These are phyloP conservation scores for Saxophila tyrrhenica DNA, from an alignment of 495 filamentous ascomycete genomes.

Conservation along the genomic window DNA sequence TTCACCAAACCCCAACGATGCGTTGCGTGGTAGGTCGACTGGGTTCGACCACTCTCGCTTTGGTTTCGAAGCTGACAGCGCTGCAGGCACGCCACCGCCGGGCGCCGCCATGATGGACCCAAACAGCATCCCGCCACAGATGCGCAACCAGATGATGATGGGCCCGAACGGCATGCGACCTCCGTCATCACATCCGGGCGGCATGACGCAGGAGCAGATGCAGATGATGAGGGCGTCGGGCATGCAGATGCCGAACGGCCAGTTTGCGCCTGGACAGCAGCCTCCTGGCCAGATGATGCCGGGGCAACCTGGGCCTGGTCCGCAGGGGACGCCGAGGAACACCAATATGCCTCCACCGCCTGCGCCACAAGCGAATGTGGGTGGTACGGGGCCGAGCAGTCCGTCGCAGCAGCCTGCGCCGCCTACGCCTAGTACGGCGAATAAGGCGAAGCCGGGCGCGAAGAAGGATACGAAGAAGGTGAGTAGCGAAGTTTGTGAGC, in stretches of 20 bases:
- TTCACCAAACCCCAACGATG: constrained; percentile 81
- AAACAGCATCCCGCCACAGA: constrained; percentile 33
- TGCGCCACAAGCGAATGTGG: constrained; percentile 53
- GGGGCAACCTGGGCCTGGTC: constrained; percentile 23
- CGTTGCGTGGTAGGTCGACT: constrained; percentile 71
- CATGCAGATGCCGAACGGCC: constrained; percentile 38
- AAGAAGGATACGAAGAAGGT: constrained; percentile 82
- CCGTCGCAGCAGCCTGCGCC: constrained; percentile 72
- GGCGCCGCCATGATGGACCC: constrained; percentile 56
- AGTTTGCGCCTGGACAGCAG: constrained; percentile 19
- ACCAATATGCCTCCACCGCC: constrained; percentile 80
- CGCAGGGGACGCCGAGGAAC: constrained; percentile 47
- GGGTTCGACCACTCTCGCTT: constrained; percentile 81
- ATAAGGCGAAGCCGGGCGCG: constrained; percentile 66
- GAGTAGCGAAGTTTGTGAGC: constrained; percentile 28
- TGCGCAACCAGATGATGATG: constrained; percentile 40
- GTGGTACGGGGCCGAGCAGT: constrained; percentile 60
- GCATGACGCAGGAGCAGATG: constrained; percentile 50
- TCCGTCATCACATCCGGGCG: constrained; percentile 71
- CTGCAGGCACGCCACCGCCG: constrained; percentile 68
- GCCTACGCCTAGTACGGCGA: constrained; percentile 69
- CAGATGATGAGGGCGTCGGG: constrained; percentile 30
- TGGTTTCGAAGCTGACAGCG: constrained; percentile 54
- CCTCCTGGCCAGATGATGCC: constrained; percentile 24
- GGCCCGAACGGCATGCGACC: constrained; percentile 68